phyloP scores from a whole-genome alignment of 257 asterid genomes.

The Scutellaria galericulata region DNA sequence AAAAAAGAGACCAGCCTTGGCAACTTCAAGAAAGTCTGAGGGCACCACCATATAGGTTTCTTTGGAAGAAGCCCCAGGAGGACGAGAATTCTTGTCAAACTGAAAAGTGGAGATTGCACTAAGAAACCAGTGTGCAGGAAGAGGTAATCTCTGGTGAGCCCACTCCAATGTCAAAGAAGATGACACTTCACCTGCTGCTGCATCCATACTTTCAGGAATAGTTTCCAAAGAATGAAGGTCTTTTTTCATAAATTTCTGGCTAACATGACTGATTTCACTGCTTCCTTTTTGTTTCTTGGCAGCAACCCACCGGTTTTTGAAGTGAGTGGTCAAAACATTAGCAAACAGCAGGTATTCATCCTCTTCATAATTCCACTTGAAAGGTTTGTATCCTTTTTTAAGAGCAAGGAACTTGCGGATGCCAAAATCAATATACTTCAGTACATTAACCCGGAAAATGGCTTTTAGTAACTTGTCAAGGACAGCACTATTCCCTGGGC shows the following conservation, averaged over 20 bases:
- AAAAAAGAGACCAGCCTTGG: conserved; percentile 83
- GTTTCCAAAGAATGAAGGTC: conserved; percentile 58
- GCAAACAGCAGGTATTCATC: conserved; percentile 62
- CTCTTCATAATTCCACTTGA: conserved; percentile 68
- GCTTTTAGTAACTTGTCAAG: conserved; percentile 61
- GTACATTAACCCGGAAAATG: conserved; percentile 65
- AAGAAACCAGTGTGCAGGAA: conserved; percentile 89
- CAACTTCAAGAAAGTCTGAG: conserved; percentile 51
- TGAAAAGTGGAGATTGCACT: conserved; percentile 72
- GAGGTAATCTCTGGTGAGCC: conserved; percentile 91
- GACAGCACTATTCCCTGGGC: conserved; percentile 57
- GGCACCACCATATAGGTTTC: conserved; percentile 39
- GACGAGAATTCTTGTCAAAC: conserved; percentile 38
- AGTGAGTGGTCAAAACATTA: conserved; percentile 71
- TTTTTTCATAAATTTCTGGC: conserved; percentile 43
- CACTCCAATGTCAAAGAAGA: conserved; percentile 68
- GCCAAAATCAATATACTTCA: conserved; percentile 60
- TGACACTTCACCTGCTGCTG: conserved; percentile 39
- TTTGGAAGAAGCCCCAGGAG: conserved; percentile 31
- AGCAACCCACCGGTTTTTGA: conserved; percentile 73
- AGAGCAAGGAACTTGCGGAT: conserved; percentile 53
- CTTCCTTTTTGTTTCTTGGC: conserved; percentile 52
- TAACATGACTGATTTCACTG: conserved; percentile 34
- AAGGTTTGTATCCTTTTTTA: conserved; percentile 45
- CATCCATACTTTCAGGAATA: conserved; percentile 66